Conservation (phyloP, 1,139 yeast genomes). For the Kodamaea arcana region DNA sequence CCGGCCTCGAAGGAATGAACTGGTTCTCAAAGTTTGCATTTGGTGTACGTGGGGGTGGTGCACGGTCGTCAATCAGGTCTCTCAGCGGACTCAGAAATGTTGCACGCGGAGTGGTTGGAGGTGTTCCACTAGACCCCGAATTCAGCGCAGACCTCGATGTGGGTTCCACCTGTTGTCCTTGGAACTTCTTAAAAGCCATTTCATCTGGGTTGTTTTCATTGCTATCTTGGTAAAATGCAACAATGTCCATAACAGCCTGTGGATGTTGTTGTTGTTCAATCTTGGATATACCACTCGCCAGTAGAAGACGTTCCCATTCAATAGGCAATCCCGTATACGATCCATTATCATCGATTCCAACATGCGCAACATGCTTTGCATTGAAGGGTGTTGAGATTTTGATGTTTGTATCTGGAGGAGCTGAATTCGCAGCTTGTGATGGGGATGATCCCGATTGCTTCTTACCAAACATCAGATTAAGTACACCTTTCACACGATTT, state of each 20-base stretch:
- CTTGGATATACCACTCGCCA: constrained; percentile 81
- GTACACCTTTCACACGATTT: constrained; percentile 38
- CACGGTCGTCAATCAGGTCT: constrained; percentile 9
- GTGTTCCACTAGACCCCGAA: constrained; percentile 11
- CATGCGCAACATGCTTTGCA: constrained; percentile 89
- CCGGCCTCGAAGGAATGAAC: constrained; percentile 65
- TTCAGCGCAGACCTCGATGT: constrained; percentile 2
- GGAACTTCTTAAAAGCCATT: constrained; percentile 74
- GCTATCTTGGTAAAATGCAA: constrained; percentile 75
- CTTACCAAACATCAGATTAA: constrained; percentile 40
- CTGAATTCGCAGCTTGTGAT: constrained; percentile 10
- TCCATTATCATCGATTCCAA: constrained; percentile 85
- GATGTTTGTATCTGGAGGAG: constrained; percentile 30
- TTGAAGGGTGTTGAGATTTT: constrained; percentile 87
- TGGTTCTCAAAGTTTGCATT: constrained; percentile 33
- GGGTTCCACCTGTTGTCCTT: constrained; percentile 13
- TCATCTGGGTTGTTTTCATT: constrained; percentile 59
- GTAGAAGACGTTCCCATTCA: constrained; percentile 83
- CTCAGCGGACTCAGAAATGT: constrained; percentile 10
- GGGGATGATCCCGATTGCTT: constrained; percentile 15
- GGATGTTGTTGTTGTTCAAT: constrained; percentile 88
- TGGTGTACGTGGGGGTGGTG: constrained; percentile 18
- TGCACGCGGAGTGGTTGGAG: constrained; percentile 13
- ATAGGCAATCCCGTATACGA: constrained; percentile 86
- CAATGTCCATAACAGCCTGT: constrained; percentile 90